Evolutionary conservation across 441 rosid species (phyloP).

Genomic region (Brassica balearica): DNA sequence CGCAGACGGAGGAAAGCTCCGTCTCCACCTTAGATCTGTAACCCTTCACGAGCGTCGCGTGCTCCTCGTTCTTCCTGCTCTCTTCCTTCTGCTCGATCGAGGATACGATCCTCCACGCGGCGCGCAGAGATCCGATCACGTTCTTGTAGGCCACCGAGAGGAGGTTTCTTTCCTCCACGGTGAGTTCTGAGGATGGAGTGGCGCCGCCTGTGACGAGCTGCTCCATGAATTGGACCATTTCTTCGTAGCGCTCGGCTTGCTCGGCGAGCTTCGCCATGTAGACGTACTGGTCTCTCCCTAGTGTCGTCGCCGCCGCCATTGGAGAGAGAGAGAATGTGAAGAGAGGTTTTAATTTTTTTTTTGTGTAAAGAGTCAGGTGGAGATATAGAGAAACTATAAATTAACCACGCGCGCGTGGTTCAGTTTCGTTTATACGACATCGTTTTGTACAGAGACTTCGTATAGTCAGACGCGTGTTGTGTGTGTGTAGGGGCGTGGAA

Average conservation of each 20-base stretch:
- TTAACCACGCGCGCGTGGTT: background rate
- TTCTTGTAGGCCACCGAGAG: background rate
- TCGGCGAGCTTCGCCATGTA: conserved; percentile 6
- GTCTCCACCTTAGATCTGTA: conserved; percentile 87
- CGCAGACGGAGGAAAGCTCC: conserved; percentile 78
- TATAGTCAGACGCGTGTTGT: conserved; percentile 77
- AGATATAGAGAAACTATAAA: background rate
- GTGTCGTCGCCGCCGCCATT: conserved; percentile 44
- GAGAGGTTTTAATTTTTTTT: conserved; percentile 12
- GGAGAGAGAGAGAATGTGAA: conserved; percentile 23
- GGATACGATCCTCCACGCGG: conserved; percentile 2
- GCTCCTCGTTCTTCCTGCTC: conserved; percentile 85
- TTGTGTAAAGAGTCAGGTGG: conserved; percentile 26
- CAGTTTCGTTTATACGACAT: background rate
- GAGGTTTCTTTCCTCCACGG: conserved; percentile 69
- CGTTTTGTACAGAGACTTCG: background rate
- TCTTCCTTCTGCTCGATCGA: conserved; percentile 54
- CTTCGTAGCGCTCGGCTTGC: conserved; percentile 62
- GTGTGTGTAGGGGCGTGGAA: conserved; percentile 43
- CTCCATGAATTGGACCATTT: conserved; percentile 91
- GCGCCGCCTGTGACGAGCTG: conserved; percentile 63
- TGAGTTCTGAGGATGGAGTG: conserved; percentile 79
- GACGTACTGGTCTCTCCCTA: conserved; percentile 73
- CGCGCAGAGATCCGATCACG: conserved; percentile 7
- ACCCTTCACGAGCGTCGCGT: conserved; percentile 79